Base-by-base conservation (phyloP, 1,139 yeast genomes). In the Blastobotrys indianensis region DNA sequence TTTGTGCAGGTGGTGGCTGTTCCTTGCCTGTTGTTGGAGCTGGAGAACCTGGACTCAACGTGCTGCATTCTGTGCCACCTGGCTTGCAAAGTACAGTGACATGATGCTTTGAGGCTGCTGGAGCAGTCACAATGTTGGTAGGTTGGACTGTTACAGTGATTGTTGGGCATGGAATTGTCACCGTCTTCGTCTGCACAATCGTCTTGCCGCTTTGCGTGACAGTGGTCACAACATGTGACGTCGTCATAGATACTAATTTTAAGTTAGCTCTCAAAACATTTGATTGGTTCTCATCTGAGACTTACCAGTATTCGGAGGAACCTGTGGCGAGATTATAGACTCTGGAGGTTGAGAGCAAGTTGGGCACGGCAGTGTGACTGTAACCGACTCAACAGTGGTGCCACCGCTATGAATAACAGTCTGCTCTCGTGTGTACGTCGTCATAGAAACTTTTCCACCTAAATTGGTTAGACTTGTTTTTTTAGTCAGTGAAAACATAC, bases 301-400 rank as follows among this genome's bases (percentile, higher is more conserved):
- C 44, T 15, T 39, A 42, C 47, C 47, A 10, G 49, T 39, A n/a
- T 41, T 38, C 11, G 46, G 49, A 15, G 52, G 49, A 10, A 37
- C 40, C 40, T 44, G 46, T 9, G 42, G 39, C 11, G 39, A 23
- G 12, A 47, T 47, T 37, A 42, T 40, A 9, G n/a, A 29, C 32
- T 7, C 44, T 17, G 43, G 48, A 25, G 50, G 46, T 13, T 35
- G 40, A 1, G 49, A 39, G 20, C 38, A 34, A 3, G 56, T 47
- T n/a, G 53, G 54, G 39, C 59, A 56, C 4, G 60, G 60, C 15
- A 56, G 38, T 9, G 60, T 52, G 1, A 57, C 56, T 2, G 58
- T 48, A 15, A 54, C 39, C 2, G 57, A 51, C 6, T 54, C 35
- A 5, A 38, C 32, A n/a, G 36, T 45, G n/a, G 55, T 53, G 17